A percentile compares a stretch with the other conserved stretches of the same genome.
phyloP scores from a whole-genome alignment of 306 rosid genomes.

The Canavalia gladiata region DNA sequence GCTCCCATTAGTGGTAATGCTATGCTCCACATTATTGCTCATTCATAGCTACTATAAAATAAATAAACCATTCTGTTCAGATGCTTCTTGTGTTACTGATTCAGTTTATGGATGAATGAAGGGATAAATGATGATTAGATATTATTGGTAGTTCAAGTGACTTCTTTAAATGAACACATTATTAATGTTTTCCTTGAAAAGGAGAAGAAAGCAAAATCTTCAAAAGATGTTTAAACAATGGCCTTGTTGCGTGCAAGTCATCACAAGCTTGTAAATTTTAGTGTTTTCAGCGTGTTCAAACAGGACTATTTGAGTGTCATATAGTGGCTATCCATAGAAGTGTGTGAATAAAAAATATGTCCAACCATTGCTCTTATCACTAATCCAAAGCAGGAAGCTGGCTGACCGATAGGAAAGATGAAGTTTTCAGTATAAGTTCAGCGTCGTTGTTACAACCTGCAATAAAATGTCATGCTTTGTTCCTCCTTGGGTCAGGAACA shows the following conservation, averaged over 20 bases:
- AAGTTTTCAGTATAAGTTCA: not conserved
- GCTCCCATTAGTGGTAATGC: constrained; percentile 83
- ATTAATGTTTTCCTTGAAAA: not conserved
- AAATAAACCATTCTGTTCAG: not conserved
- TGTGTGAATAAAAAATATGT: constrained; percentile 30
- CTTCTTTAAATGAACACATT: constrained; percentile 2
- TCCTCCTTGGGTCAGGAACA: not conserved
- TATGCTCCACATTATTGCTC: constrained; percentile 30
- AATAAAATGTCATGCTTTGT: not conserved
- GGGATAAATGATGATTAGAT: constrained; percentile 9
- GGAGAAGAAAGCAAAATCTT: constrained; percentile 21
- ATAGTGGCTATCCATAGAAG: not conserved
- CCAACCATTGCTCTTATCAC: constrained; percentile 2
- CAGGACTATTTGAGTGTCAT: constrained; percentile 5
- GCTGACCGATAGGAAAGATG: not conserved
- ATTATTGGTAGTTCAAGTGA: not conserved
- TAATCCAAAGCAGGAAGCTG: not conserved
- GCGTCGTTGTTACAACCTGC: not conserved
- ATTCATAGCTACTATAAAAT: not conserved
- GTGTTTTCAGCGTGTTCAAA: constrained; percentile 7
- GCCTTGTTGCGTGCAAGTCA: not conserved
- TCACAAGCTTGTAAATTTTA: not conserved
- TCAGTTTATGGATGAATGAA: constrained; percentile 23
- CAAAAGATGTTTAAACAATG: not conserved
- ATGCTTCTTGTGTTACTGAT: not conserved